Conservation (phyloP, 2,329 filamentous ascomycete species). For the Pestalotiopsis sp. region DNA sequence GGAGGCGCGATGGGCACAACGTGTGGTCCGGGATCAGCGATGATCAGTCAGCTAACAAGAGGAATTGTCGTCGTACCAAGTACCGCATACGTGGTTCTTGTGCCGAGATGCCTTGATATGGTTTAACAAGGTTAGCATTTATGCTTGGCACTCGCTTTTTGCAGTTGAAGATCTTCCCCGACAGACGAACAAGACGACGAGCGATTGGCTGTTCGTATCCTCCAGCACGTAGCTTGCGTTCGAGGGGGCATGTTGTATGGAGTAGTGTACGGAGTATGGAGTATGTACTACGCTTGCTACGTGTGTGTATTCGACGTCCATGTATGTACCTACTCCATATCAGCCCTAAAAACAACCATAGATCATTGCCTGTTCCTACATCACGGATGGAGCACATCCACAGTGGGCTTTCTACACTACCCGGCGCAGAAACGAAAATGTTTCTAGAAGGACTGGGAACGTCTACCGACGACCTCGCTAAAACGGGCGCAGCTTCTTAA, state of each 20-base stretch:
- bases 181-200: background rate
- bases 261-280: background rate
- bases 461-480: background rate
- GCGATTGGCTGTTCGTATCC: background rate
- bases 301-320: background rate
- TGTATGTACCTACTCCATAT: background rate
- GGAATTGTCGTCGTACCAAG: background rate
- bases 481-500: no score
- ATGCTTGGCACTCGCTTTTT: background rate
- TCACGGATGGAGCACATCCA: background rate
- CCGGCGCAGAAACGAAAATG: background rate
- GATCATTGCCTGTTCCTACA: conserved; percentile 5
- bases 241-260: background rate
- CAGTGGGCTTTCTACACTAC: background rate
- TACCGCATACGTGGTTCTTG: background rate
- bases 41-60: background rate
- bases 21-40: background rate
- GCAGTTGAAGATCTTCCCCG: background rate
- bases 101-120: background rate
- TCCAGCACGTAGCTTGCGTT: no score
- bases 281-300: background rate
- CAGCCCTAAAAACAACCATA: background rate
- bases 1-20: background rate
- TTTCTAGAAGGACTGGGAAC: background rate
- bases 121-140: background rate